A percentile compares a stretch with the other conserved stretches of the same genome.
Evolutionary conservation across 202 grass and related monocot genomes (phyloP).

Genomic region (Cymbopogon flexuosus): DNA sequence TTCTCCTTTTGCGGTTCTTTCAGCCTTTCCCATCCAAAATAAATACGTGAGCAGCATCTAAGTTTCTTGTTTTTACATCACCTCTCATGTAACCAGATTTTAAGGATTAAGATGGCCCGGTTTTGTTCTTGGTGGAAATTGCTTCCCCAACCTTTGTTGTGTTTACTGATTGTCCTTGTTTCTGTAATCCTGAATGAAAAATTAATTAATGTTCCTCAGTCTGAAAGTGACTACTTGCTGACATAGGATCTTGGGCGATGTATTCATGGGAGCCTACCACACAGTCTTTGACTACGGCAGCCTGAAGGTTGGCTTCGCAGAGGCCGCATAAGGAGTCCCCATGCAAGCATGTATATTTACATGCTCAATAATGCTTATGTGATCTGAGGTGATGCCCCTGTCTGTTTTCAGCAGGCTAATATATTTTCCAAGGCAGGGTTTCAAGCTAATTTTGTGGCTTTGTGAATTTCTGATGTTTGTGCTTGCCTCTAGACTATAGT

Average conservation of each 20-base stretch:
- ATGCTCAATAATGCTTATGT: constrained; percentile 32
- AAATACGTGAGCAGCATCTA: neutral
- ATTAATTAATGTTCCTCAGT: neutral
- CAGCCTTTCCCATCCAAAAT: neutral
- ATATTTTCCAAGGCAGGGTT: constrained; percentile 5
- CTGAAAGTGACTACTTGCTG: neutral
- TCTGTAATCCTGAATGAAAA: neutral
- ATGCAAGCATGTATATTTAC: neutral
- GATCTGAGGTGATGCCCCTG: constrained; percentile 15
- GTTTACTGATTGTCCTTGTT: neutral
- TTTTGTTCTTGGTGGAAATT: neutral
- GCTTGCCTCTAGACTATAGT: too few relatives aligned
- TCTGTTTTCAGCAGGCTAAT: neutral
- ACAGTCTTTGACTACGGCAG: constrained; percentile 94
- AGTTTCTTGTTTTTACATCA: neutral
- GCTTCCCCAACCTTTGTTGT: neutral
- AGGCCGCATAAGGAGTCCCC: constrained; percentile 44
- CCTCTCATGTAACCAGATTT: neutral
- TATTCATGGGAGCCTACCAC: constrained; percentile 95
- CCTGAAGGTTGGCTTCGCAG: constrained; percentile 65
- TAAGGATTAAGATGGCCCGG: neutral
- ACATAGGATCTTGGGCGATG: constrained; percentile 75
- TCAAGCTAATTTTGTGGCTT: neutral
- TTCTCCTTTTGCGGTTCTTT: neutral
- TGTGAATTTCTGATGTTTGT: neutral